Conservation (phyloP, 176 grass and related monocot species). For the Bromus sterilis region DNA sequence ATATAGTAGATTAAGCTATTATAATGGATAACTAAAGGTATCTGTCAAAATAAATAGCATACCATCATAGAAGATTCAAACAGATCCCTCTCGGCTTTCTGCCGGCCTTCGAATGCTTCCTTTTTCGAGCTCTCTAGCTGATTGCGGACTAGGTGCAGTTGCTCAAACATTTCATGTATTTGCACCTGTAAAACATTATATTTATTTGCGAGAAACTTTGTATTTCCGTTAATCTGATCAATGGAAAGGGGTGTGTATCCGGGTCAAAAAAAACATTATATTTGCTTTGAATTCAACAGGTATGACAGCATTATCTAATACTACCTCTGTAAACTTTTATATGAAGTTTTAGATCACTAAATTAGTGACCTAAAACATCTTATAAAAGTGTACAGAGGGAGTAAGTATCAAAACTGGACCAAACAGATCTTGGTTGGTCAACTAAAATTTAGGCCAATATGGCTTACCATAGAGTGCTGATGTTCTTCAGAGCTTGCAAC, state of each 20-base stretch:
- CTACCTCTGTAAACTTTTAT: too few species aligned
- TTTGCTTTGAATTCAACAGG: neutral
- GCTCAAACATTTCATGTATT: slow-evolving; percentile 28
- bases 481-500: neutral
- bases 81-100: slow-evolving; percentile 46
- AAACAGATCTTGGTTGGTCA: neutral
- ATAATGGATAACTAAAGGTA: neutral
- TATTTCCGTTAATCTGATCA: too few species aligned
- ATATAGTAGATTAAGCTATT: neutral
- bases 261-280: slow-evolving; percentile 17
- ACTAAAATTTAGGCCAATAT: neutral
- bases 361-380: too few species aligned
- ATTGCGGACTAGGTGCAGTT: slow-evolving; percentile 19
- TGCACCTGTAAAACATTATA: slow-evolving; percentile 27
- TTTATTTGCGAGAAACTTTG: too few species aligned
- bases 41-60: neutral
- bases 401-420: neutral
- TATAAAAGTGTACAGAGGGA: too few species aligned
- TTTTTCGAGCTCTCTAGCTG: slow-evolving; percentile 34
- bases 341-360: too few species aligned
- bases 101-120: slow-evolving; percentile 53
- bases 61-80: slow-evolving; percentile 46
- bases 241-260: too few species aligned
- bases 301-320: neutral
- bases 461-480: slow-evolving; percentile 32